Base-by-base conservation (phyloP, 192 early-diverging fungal genomes). In the Neocallimastix lanati region DNA sequence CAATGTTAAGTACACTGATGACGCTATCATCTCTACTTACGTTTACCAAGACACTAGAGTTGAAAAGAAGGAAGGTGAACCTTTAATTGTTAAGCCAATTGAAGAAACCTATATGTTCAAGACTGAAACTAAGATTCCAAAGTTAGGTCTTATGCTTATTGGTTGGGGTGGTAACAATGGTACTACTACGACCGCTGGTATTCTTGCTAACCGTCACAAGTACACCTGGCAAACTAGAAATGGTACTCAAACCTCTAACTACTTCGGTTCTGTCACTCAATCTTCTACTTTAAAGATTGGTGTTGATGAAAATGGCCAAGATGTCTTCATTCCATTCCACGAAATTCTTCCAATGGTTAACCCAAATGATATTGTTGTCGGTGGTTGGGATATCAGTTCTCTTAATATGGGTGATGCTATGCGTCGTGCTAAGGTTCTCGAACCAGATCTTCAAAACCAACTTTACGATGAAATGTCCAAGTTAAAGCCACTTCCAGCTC, bases 331-430 rank as follows among this genome's bases (percentile, higher is more conserved):
- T 78, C 97, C 97, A 77, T 94, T 99, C 88, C 88, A 87, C 86
- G 81, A 94, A 82, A 92, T 99, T 81, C 89, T 99, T 79, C 97
- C 97, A 81, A 96, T 99, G 93, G 94, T 92, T 77, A 89, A 95
- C 83, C 97, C 97, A 80, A 97, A 96, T 84, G 96, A 99, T 87
- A 81, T 99, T 78, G 96, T 98, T 77, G 87, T 99, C 78, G 96
- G 97, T 81, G 97, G 97, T 82, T 99, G 97, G 97, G 97, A 99
- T 85, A 99, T 99, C 84, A 94, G 89, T 83, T 83, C 87, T 80
- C 79, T 87, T 79, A 94, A 93, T 89, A 87, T 99, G 36, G 96
- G 90, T 80, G 92, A 94, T 58, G 88, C 96, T 79, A 98, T 99
- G 97, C 86, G 91, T 80, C 93, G 97, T 80, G 95, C 96, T 27